Conservation (phyloP, 331 rosid genomes). For the Malus hybrid region DNA sequence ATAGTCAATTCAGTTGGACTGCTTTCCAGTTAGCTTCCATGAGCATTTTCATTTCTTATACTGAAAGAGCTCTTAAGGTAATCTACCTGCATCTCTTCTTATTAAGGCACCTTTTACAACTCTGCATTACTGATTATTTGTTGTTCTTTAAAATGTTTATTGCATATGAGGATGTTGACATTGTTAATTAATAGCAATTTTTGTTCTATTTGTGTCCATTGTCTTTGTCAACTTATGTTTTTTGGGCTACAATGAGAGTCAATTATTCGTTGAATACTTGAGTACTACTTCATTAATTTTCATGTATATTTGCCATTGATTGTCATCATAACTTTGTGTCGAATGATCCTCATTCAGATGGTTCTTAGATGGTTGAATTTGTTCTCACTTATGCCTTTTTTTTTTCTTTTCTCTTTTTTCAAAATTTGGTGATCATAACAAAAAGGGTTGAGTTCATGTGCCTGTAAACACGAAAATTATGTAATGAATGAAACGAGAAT, state of each 20-base stretch:
- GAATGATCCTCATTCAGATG: not conserved
- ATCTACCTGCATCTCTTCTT: not conserved
- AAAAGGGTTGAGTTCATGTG: slow-evolving; percentile 74
- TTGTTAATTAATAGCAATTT: slow-evolving; percentile 29
- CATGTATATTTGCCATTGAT: slow-evolving; percentile 78
- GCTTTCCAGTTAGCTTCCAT: slow-evolving; percentile 60
- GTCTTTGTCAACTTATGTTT: slow-evolving; percentile 49
- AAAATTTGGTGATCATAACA: slow-evolving; percentile 75
- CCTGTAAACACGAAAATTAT: too few relatives aligned
- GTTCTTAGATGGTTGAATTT: not conserved
- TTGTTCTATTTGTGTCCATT: slow-evolving; percentile 14
- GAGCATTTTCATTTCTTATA: slow-evolving; percentile 40
- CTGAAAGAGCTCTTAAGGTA: slow-evolving; percentile 55
- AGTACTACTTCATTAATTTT: slow-evolving; percentile 70
- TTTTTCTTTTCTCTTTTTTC: not conserved
- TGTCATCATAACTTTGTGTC: slow-evolving; percentile 56
- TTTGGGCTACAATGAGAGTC: slow-evolving; percentile 24
- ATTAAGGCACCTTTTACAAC: not conserved
- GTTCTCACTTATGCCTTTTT: not conserved
- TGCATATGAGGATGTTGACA: slow-evolving; percentile 58
- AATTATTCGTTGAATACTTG: slow-evolving; percentile 47
- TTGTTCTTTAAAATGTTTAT: slow-evolving; percentile 5
- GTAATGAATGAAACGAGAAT: too few relatives aligned
- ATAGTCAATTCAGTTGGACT: slow-evolving; percentile 67
- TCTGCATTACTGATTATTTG: not conserved